Percentiles rank a stretch among this genome's conserved stretches.
These are phyloP conservation scores for Sanguinoderma infundibulare DNA, from an alignment of 1,284 basidiomycete species.

Conservation along the genomic window DNA sequence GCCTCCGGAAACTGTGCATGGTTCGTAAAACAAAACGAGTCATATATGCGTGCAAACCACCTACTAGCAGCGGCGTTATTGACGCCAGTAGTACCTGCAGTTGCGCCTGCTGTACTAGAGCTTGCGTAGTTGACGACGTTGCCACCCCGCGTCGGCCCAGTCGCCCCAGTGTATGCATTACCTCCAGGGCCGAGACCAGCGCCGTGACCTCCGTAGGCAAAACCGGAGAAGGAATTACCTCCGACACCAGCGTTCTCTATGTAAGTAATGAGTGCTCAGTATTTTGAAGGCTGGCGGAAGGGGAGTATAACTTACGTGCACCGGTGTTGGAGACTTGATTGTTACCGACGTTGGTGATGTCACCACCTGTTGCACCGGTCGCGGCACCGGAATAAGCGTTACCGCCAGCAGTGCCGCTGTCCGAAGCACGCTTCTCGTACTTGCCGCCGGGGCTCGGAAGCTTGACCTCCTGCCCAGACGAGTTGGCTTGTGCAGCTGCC, in stretches of 20 bases:
- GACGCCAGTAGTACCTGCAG: neutral
- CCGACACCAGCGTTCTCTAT: slow-evolving; percentile 20
- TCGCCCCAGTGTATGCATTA: slow-evolving; percentile 27
- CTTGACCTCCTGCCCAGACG: slow-evolving; percentile 2
- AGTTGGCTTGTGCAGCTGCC: slow-evolving; percentile 8
- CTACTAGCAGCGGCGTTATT: neutral
- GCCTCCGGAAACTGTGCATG: slow-evolving; percentile 12
- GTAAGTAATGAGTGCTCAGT: neutral
- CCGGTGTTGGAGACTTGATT: slow-evolving; percentile 6
- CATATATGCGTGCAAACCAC: neutral
- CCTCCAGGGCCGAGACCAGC: slow-evolving; percentile 29
- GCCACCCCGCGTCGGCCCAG: slow-evolving; percentile 30
- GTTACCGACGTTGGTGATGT: slow-evolving; percentile 20
- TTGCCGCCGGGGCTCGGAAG: slow-evolving; percentile 7
- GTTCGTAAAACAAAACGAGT: slow-evolving; percentile 16
- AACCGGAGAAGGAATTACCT: slow-evolving; percentile 30
- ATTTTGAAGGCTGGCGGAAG: no score
- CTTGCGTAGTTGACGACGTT: slow-evolving; percentile 14
- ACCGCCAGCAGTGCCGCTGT: slow-evolving; percentile 29
- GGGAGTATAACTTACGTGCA: neutral
- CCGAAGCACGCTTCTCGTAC: slow-evolving; percentile 20
- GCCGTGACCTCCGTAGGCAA: slow-evolving; percentile 28
- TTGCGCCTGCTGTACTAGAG: slow-evolving; percentile 21
- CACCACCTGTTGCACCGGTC: slow-evolving; percentile 27
- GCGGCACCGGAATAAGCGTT: slow-evolving; percentile 34